These are phyloP conservation scores for Nicotiana rustica DNA, from an alignment of 305 asterid species.

Conservation along the genomic window DNA sequence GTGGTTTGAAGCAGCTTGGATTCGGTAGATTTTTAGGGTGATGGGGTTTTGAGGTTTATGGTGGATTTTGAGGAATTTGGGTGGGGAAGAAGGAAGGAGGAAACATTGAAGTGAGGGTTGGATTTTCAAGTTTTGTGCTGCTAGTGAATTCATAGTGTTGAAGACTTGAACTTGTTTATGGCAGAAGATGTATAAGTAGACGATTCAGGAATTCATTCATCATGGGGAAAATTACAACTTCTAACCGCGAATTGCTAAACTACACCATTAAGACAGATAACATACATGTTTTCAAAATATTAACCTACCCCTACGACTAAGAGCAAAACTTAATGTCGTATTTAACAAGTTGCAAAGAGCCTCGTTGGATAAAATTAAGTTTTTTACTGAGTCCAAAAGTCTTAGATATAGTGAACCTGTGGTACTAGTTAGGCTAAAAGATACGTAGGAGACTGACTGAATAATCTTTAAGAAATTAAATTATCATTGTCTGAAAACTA, in stretches of 20 bases:
- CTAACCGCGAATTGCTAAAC: background rate
- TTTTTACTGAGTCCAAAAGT: too few relatives aligned
- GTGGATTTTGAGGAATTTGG: slow-evolving; percentile 38
- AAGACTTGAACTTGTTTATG: background rate
- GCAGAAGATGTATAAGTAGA: too few relatives aligned
- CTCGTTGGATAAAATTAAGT: background rate
- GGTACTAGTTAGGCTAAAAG: too few relatives aligned
- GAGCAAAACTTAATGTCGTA: too few relatives aligned
- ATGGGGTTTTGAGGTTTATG: slow-evolving; percentile 34
- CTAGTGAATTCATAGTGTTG: slow-evolving; percentile 40
- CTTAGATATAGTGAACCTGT: too few relatives aligned
- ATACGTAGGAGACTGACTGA: background rate
- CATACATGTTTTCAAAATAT: background rate
- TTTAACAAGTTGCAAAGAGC: background rate
- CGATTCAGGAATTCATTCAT: too few relatives aligned
- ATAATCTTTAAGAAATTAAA: too few relatives aligned
- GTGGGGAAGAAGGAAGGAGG: slow-evolving; percentile 27
- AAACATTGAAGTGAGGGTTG: slow-evolving; percentile 33
- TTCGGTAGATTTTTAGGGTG: slow-evolving; percentile 26
- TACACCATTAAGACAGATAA: background rate
- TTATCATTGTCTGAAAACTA: background rate
- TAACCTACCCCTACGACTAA: background rate
- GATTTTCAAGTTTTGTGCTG: slow-evolving; percentile 42
- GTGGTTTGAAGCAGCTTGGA: slow-evolving; percentile 37
- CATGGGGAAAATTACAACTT: background rate